Evolutionary conservation across 192 early-diverging fungal species (phyloP).

Genomic region (Coemansia sp.): DNA sequence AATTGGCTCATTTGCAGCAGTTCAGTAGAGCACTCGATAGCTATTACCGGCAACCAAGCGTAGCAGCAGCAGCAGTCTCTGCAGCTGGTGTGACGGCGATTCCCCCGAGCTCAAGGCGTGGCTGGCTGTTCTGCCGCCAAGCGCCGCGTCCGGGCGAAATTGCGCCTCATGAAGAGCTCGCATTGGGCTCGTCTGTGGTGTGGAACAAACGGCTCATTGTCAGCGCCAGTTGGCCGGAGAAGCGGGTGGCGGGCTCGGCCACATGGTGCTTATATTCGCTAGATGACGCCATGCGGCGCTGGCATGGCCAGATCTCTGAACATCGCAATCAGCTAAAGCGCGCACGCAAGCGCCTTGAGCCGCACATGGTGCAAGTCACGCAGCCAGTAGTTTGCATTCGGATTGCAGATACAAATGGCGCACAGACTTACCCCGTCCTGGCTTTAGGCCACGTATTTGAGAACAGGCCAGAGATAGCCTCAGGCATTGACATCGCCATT

Average conservation of each 20-base stretch:
- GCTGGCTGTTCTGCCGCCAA: conserved; percentile 48
- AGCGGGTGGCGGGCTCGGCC: not conserved
- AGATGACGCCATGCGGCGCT: conserved; percentile 22
- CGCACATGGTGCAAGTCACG: conserved; percentile 19
- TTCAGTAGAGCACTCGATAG: conserved; percentile 20
- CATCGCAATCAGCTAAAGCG: conserved; percentile 21
- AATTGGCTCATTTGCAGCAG: conserved; percentile 35
- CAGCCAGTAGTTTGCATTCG: conserved; percentile 32
- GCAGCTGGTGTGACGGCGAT: conserved; percentile 34
- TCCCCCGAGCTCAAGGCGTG: conserved; percentile 22
- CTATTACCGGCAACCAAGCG: not conserved
- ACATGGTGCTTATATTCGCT: conserved; percentile 30
- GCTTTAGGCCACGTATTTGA: conserved; percentile 29
- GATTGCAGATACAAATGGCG: not conserved
- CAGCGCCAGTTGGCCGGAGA: not conserved
- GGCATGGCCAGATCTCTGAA: conserved; percentile 10
- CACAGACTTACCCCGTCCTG: conserved; percentile 9
- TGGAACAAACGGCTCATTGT: conserved; percentile 41
- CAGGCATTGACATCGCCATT: conserved; percentile 13
- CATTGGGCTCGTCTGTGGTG: conserved; percentile 18
- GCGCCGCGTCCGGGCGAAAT: conserved; percentile 31
- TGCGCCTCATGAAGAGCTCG: not conserved
- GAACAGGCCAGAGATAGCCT: not conserved
- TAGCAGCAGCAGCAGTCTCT: not conserved
- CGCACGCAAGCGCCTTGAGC: conserved; percentile 2